These are phyloP conservation scores for Mikania micrantha DNA, from an alignment of 129 eudicot genomes.

Conservation along the genomic window DNA sequence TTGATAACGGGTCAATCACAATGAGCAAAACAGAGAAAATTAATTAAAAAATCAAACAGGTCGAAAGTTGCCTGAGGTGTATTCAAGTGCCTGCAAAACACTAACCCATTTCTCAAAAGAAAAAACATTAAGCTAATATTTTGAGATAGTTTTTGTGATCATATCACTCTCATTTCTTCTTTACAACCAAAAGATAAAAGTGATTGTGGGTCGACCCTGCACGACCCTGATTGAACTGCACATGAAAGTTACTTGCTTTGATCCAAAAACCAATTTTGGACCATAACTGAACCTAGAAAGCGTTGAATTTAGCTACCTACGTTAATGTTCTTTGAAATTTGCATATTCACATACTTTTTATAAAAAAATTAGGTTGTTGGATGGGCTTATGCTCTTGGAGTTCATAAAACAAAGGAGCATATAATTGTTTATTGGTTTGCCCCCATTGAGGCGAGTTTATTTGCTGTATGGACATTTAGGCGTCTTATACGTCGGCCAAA, in stretches of 20 bases:
- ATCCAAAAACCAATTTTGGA: background rate
- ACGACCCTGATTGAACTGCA: background rate
- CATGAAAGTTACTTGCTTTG: background rate
- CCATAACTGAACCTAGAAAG: background rate
- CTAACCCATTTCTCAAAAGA: background rate
- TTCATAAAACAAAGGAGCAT: constrained; percentile 59
- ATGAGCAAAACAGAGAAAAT: background rate
- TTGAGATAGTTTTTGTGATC: background rate
- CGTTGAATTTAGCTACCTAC: background rate
- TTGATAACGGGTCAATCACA: background rate
- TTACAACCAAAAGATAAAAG: background rate
- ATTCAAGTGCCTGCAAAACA: background rate
- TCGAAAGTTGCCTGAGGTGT: background rate
- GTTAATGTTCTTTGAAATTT: background rate
- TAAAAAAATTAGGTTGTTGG: constrained; percentile 48
- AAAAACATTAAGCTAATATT: background rate
- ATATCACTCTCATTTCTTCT: background rate
- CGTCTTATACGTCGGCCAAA: constrained; percentile 25
- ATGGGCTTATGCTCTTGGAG: constrained; percentile 80
- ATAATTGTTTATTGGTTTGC: constrained; percentile 83
- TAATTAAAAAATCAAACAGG: background rate
- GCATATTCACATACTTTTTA: background rate
- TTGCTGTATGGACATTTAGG: constrained; percentile 56
- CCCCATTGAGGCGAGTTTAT: constrained; percentile 60
- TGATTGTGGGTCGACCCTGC: background rate